These are phyloP conservation scores for Corylus americana DNA, from an alignment of 306 rosid species.

Conservation along the genomic window DNA sequence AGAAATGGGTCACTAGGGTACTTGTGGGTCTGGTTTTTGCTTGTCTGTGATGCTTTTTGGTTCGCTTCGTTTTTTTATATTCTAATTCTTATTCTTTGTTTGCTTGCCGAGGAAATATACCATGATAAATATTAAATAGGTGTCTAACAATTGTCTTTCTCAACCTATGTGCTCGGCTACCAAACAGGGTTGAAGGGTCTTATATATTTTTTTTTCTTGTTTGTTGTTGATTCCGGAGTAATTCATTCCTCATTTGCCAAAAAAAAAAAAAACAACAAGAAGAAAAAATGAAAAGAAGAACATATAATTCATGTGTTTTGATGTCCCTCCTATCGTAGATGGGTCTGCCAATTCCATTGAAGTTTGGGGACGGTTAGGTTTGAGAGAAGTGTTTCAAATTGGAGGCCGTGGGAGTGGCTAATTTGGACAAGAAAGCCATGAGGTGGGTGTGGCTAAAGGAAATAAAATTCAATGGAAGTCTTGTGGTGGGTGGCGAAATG, in stretches of 20 bases:
- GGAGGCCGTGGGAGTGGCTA: not conserved
- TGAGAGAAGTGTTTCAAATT: not conserved
- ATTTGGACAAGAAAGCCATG: not conserved
- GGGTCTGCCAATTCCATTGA: not conserved
- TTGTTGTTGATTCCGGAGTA: not conserved
- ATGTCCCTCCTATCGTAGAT: not conserved
- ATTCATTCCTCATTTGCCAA: not conserved
- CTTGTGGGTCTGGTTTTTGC: not conserved
- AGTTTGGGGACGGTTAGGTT: not conserved
- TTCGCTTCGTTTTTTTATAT: not conserved
- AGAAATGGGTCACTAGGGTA: not conserved
- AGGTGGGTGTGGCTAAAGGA: no score
- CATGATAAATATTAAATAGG: not conserved
- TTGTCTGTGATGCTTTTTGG: not conserved
- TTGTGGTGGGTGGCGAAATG: not conserved
- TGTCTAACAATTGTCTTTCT: not conserved
- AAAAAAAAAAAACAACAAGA: not conserved
- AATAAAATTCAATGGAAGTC: no score
- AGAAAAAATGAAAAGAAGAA: not conserved
- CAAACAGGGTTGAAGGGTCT: not conserved
- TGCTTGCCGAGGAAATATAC: not conserved
- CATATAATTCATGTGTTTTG: not conserved
- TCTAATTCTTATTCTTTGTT: not conserved
- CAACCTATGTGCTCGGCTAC: not conserved
- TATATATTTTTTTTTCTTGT: not conserved